These are phyloP conservation scores for Candida methanosorbosa DNA, from an alignment of 805 yeast genomes.

Conservation along the genomic window DNA sequence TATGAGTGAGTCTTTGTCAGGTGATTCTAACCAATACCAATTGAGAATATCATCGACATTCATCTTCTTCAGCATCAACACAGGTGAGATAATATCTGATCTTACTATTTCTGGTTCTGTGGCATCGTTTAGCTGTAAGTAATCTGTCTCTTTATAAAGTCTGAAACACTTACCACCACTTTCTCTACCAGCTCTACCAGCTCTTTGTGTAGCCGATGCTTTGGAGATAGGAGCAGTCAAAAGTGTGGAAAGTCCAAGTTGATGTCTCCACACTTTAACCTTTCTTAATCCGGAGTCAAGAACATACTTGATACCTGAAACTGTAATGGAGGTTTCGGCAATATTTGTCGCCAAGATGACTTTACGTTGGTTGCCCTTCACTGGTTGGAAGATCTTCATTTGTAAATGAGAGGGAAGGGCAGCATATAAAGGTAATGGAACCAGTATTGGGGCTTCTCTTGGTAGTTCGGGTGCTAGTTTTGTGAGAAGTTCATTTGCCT, in stretches of 20 bases:
- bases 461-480: constrained; percentile 60
- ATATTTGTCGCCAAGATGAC: constrained; percentile 89
- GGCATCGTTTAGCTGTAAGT: constrained; percentile 52
- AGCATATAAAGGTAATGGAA: constrained; percentile 85
- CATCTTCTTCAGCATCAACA: constrained; percentile 72
- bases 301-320: constrained; percentile 88
- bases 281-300: constrained; percentile 89
- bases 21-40: constrained; percentile 93
- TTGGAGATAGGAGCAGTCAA: constrained; percentile 88
- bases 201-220: constrained; percentile 90
- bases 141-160: constrained; percentile 70
- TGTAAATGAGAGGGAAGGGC: constrained; percentile 85
- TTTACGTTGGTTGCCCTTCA: constrained; percentile 65
- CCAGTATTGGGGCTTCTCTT: constrained; percentile 63
- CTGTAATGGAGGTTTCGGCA: constrained; percentile 96
- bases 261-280: constrained; percentile 92
- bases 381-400: constrained; percentile 62
- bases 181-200: constrained; percentile 99
- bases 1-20: constrained; percentile 68
- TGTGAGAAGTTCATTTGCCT: constrained; percentile 55
- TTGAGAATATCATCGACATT: constrained; percentile 76
- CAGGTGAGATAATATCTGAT: constrained; percentile 77
- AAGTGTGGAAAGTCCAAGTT: constrained; percentile 84
- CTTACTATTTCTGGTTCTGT: constrained; percentile 92
- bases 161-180: constrained; percentile 83